Evolutionary conservation across 1,284 basidiomycete genomes (phyloP).

Genomic region (Phlebopus sp.): DNA sequence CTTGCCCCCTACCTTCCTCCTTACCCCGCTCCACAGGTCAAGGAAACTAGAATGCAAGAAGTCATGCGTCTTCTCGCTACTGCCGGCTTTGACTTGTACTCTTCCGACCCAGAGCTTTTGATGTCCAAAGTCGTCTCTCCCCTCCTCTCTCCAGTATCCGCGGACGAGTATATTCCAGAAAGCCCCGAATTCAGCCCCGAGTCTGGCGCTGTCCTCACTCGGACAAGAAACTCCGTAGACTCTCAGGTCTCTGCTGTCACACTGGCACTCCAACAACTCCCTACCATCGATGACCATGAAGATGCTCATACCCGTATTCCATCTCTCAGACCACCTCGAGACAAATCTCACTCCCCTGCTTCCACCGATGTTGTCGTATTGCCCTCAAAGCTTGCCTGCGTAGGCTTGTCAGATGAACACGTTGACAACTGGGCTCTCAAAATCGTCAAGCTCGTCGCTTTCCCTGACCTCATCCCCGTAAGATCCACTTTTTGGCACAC

Average conservation of each 20-base stretch:
- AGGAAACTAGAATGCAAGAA: conserved; percentile 59
- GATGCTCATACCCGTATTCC: conserved; percentile 6
- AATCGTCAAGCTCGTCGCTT: conserved; percentile 70
- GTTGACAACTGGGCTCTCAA: conserved; percentile 71
- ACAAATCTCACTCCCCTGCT: conserved; percentile 48
- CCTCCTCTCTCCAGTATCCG: conserved; percentile 33
- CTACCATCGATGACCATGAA: conserved; percentile 10
- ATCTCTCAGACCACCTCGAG: conserved; percentile 15
- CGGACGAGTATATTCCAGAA: conserved; percentile 39
- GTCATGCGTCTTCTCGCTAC: conserved; percentile 57
- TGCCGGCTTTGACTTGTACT: conserved; percentile 68
- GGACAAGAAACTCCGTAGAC: conserved; percentile 40
- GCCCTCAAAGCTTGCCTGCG: conserved; percentile 52
- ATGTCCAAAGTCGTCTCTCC: conserved; percentile 37
- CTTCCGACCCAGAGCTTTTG: conserved; percentile 47
- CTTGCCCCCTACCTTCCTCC: conserved; percentile 3
- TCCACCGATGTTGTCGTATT: conserved; percentile 48
- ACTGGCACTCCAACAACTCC: conserved; percentile 25
- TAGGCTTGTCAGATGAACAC: conserved; percentile 58
- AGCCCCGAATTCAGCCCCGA: conserved; percentile 35
- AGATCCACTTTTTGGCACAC: conserved; percentile 11
- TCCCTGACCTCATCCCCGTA: conserved; percentile 60
- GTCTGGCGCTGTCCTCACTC: conserved; percentile 44
- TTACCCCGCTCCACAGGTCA: conserved; percentile 46
- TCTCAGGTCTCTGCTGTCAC: conserved; percentile 28